Evolutionary conservation across 805 yeast genomes (phyloP), one percentile per base, ranked within the genome.

Genomic region (Citeromyces nyonsensis): DNA sequence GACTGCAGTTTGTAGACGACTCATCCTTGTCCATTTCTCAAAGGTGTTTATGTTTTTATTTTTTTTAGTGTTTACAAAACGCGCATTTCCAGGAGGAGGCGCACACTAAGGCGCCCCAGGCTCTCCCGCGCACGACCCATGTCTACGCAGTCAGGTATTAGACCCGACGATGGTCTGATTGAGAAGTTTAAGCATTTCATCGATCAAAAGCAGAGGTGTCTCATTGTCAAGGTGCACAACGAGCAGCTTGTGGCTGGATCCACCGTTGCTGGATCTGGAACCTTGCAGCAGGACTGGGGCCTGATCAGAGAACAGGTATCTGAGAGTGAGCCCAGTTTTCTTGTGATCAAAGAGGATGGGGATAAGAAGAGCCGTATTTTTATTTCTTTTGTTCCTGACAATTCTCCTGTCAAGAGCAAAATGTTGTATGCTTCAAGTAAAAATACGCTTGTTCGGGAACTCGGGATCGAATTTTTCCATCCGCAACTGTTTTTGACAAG

Each of bases 341-440:
- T 78, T 13, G 48, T 73, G 12, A 49, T 70, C 26, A 58, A 60
- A 29, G 55, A 61, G 32, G 51, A 48, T 26, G 27, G 15, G 6
- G 8, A 10, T 8, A 38, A 31, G 26, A 40, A 38, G 6, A 46
- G 45, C n/a, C 61, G 57, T 38, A 63, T 70, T 3, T 85, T 88
- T 44, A 66, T 85, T 30, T 73, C 91, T 13, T 86, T 66, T 55
- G 86, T 88, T 33, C 96, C 98, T 1, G 96, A 88, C 49, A 52
- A 53, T 32, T 81, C 95, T 6, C 73, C 76, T 3, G 86, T 88
- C 26, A 68, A 85, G 36, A 64, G 68, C 35, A 91, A 88, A 51
- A 91, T 91, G 96, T 61, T 91, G 31, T 91, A 86, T 51, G 97
- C 97, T 4, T 82, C 95, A 2, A 75, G 93, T 8, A 83, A 83